Evolutionary conservation across 257 asterid species (phyloP).

Genomic region (Capsicum rhomboideum): DNA sequence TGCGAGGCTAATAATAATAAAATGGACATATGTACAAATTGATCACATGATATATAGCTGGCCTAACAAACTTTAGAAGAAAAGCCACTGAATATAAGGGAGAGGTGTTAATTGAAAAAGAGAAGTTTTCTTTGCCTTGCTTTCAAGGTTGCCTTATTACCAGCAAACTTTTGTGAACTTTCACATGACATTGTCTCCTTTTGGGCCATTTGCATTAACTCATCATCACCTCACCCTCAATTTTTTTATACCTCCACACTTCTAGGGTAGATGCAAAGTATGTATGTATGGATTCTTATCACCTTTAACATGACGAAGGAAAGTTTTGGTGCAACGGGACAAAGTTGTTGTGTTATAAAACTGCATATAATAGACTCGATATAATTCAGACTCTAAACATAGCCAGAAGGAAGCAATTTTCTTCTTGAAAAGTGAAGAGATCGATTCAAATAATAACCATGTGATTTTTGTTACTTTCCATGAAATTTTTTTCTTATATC

Average conservation of each 20-base stretch:
- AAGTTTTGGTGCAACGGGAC: neutral
- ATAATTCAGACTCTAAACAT: no score
- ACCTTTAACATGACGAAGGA: neutral
- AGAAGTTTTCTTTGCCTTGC: constrained; percentile 12
- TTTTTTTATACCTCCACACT: neutral
- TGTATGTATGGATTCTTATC: neutral
- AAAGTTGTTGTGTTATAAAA: neutral
- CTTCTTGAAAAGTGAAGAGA: no score
- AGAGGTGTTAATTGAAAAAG: constrained; percentile 4
- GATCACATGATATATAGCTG: constrained; percentile 11
- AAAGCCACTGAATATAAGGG: constrained; percentile 1
- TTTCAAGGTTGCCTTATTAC: constrained; percentile 13
- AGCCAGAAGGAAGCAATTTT: no score
- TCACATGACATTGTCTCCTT: constrained; percentile 30
- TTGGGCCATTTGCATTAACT: constrained; percentile 11
- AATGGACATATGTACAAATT: neutral
- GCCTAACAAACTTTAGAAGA: constrained; percentile 5
- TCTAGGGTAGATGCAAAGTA: neutral
- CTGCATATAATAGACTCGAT: no score
- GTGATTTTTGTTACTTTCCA: no score
- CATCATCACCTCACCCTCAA: neutral
- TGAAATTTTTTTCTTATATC: no score
- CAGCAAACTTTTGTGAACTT: constrained; percentile 14
- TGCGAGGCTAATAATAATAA: neutral
- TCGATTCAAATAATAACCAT: no score